Conservation (phyloP, 768 basidiomycete species). For the Auriscalpium orientale region DNA sequence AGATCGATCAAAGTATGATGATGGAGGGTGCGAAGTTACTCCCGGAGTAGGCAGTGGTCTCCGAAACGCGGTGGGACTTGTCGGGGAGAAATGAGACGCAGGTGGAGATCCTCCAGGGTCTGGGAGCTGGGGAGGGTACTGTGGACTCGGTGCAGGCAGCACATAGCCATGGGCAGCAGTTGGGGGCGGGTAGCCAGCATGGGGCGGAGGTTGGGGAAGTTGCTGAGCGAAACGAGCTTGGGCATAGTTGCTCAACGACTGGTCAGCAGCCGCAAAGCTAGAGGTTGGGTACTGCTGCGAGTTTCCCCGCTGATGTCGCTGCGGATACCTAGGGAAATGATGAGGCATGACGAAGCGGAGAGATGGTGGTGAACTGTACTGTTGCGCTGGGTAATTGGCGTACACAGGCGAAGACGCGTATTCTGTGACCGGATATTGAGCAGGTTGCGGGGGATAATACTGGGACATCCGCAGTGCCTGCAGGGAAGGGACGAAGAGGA, state of each 20-base stretch:
- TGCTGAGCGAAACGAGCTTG: not conserved
- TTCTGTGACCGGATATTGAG: not conserved
- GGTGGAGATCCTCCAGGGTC: not conserved
- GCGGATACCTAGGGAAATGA: not conserved
- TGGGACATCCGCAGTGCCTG: not conserved
- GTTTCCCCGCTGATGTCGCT: not conserved
- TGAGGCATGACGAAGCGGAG: not conserved
- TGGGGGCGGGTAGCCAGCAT: not conserved
- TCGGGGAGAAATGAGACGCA: constrained; percentile 5
- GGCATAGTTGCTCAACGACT: not conserved
- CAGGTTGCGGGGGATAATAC: not conserved
- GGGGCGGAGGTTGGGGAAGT: not conserved
- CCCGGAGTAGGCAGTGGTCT: constrained; percentile 17
- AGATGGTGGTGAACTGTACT: not conserved
- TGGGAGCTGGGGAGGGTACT: constrained; percentile 12
- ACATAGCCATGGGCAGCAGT: not conserved
- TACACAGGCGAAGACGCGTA: not conserved
- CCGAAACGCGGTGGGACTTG: constrained; percentile 9
- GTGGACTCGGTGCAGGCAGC: constrained; percentile 15
- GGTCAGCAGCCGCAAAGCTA: not conserved
- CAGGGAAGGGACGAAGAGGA: no score
- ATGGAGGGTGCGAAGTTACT: constrained; percentile 1
- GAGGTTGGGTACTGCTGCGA: not conserved
- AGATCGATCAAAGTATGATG: constrained; percentile 3
- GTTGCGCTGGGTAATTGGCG: not conserved